Conservation (phyloP, 2,329 filamentous ascomycete species). For the Talaromyces pinophilus region DNA sequence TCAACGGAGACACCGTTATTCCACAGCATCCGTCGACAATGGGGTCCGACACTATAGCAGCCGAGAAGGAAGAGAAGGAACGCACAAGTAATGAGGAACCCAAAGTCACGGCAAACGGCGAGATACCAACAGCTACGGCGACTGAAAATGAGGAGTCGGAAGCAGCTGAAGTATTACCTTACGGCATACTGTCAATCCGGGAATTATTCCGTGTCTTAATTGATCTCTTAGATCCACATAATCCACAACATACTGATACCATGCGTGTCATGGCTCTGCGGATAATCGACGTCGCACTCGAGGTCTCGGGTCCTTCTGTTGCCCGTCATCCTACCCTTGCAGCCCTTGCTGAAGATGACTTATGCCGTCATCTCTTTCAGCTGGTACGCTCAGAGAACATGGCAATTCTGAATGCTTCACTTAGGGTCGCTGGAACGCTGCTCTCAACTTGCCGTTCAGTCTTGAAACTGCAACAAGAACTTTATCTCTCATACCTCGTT, state of each 20-base stretch:
- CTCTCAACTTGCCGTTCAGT: conserved; percentile 87
- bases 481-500: conserved; percentile 91
- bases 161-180: conserved; percentile 69
- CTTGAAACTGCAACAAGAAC: conserved; percentile 92
- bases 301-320: conserved; percentile 94
- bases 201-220: conserved; percentile 93
- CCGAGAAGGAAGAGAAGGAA: conserved; percentile 33
- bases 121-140: conserved; percentile 36
- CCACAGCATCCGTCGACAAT: conserved; percentile 51
- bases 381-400: conserved; percentile 95
- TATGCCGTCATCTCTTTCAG: conserved; percentile 94
- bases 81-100: conserved; percentile 38
- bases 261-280: conserved; percentile 97
- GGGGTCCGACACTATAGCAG: conserved; percentile 39
- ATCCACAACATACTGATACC: conserved; percentile 86
- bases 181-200: conserved; percentile 89
- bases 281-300: conserved; percentile 94
- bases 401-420: conserved; percentile 86
- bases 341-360: conserved; percentile 82
- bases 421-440: conserved; percentile 87
- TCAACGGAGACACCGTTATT: conserved; percentile 64
- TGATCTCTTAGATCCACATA: conserved; percentile 89
- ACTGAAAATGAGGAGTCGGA: conserved; percentile 49
- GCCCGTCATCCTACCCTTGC: conserved; percentile 87
- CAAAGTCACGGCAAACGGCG: conserved; percentile 37